These are phyloP conservation scores for Porogramme epimiltina DNA, from an alignment of 1,284 basidiomycete genomes.

Conservation along the genomic window DNA sequence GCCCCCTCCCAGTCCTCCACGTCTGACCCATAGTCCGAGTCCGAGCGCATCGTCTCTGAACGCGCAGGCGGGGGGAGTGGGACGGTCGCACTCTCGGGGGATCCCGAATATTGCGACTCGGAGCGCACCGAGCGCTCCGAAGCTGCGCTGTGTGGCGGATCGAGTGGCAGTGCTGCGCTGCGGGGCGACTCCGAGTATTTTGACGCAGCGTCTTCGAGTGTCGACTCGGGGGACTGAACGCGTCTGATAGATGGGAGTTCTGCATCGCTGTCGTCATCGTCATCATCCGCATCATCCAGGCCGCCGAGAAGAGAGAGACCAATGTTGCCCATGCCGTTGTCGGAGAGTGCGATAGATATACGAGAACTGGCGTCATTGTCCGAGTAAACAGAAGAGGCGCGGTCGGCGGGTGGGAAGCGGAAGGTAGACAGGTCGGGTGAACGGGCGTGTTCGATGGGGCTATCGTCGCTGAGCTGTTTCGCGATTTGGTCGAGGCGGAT, in stretches of 20 bases:
- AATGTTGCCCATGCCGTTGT: slow-evolving; percentile 62
- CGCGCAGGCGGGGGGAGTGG: slow-evolving; percentile 1
- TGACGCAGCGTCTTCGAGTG: slow-evolving; percentile 12
- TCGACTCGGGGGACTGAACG: slow-evolving; percentile 18
- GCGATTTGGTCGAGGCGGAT: slow-evolving; percentile 15
- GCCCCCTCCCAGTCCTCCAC: slow-evolving; percentile 60
- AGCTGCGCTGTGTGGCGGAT: slow-evolving; percentile 2
- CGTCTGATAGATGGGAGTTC: slow-evolving; percentile 7
- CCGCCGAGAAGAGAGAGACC: slow-evolving; percentile 52
- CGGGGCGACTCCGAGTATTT: slow-evolving; percentile 7
- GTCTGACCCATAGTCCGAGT: slow-evolving; percentile 35
- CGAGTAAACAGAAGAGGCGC: slow-evolving; percentile 22
- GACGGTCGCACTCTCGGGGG: slow-evolving; percentile 2
- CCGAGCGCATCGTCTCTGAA: slow-evolving; percentile 19
- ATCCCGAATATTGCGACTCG: slow-evolving; percentile 14
- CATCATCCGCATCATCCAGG: slow-evolving; percentile 49
- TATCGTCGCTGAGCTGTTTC: slow-evolving; percentile 17
- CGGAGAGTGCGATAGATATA: slow-evolving; percentile 41
- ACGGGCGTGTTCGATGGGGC: slow-evolving; percentile 13
- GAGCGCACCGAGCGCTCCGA: slow-evolving; percentile 1
- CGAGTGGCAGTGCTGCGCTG: neutral
- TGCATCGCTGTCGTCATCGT: slow-evolving; percentile 31
- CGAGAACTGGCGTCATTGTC: slow-evolving; percentile 28
- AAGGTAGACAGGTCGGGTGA: slow-evolving; percentile 8
- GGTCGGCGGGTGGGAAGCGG: slow-evolving; percentile 9